These are phyloP conservation scores for Suillus ampliporus DNA, from an alignment of 768 basidiomycete species.

Conservation along the genomic window DNA sequence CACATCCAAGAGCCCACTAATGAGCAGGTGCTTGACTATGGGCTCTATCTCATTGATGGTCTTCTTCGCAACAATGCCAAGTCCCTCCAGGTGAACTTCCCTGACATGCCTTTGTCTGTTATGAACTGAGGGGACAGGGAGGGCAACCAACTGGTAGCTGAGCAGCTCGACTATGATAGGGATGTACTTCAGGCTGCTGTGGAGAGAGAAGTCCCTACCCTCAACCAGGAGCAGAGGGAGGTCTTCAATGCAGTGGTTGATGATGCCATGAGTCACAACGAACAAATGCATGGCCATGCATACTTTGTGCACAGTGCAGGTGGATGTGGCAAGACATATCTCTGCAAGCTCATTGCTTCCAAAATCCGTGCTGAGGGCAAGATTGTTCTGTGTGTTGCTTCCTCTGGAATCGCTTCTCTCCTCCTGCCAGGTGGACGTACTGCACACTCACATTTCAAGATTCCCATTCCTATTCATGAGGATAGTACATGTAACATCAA, in stretches of 20 bases:
- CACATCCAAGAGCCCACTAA: too few species aligned
- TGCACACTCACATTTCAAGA: conserved; percentile 52
- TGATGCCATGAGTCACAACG: conserved; percentile 25
- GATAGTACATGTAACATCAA: conserved; percentile 38
- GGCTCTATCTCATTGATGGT: too few species aligned
- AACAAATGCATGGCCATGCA: neutral
- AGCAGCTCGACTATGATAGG: conserved; percentile 11
- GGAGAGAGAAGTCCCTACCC: conserved; percentile 8
- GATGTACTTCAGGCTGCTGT: conserved; percentile 18
- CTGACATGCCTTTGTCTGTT: conserved; percentile 21
- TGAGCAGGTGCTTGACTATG: too few species aligned
- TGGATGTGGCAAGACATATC: conserved; percentile 53
- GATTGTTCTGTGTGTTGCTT: conserved; percentile 54
- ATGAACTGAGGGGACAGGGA: conserved; percentile 22
- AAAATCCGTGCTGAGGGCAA: conserved; percentile 28
- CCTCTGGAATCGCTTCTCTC: conserved; percentile 54
- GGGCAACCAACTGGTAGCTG: conserved; percentile 20
- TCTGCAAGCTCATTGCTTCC: conserved; percentile 42
- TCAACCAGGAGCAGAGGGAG: conserved; percentile 37
- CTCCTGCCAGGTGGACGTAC: conserved; percentile 50
- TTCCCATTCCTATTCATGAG: conserved; percentile 44
- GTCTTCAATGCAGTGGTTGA: conserved; percentile 37
- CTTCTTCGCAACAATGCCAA: conserved; percentile 15
- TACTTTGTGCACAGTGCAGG: conserved; percentile 51
- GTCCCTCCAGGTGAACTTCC: conserved; percentile 19